Evolutionary conservation across 2,329 filamentous ascomycete species (phyloP).

Genomic region (Penicillium sp.): DNA sequence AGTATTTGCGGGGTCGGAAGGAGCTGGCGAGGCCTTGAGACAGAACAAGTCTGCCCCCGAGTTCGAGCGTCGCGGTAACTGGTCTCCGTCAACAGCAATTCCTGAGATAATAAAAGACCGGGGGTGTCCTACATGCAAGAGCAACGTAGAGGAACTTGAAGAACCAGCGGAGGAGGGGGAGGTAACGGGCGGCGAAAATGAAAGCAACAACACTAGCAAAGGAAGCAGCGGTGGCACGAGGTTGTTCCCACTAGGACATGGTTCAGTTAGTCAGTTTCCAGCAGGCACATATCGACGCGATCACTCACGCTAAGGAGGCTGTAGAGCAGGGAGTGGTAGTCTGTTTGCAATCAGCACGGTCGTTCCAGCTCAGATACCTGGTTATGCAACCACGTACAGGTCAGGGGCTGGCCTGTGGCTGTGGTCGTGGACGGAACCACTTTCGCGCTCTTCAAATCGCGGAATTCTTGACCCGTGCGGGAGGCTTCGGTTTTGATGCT

Average conservation of each 20-base stretch:
- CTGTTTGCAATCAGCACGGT: conserved; percentile 38
- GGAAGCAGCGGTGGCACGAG: conserved; percentile 65
- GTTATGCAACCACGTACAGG: conserved; percentile 51
- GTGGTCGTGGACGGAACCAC: conserved; percentile 59
- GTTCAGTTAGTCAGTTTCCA: background rate
- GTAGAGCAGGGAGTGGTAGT: conserved; percentile 71
- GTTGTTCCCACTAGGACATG: conserved; percentile 64
- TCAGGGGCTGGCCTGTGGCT: conserved; percentile 66
- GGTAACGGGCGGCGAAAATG: conserved; percentile 68
- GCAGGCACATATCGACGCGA: background rate
- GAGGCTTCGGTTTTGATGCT: conserved; percentile 61
- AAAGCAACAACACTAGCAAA: conserved; percentile 60
- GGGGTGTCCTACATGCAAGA: conserved; percentile 57
- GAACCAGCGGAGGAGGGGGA: conserved; percentile 65
- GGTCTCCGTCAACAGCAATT: conserved; percentile 28
- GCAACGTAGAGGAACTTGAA: conserved; percentile 65
- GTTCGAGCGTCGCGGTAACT: conserved; percentile 63
- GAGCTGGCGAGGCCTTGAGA: conserved; percentile 64
- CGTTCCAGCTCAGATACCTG: background rate
- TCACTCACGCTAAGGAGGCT: conserved; percentile 63
- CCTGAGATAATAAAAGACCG: background rate
- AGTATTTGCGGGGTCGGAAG: conserved; percentile 68
- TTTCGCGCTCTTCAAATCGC: conserved; percentile 60
- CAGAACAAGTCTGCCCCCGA: conserved; percentile 60
- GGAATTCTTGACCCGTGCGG: conserved; percentile 63